Base-by-base conservation (phyloP, 139 green algal species). In the Chlamydomonas sp. region DNA sequence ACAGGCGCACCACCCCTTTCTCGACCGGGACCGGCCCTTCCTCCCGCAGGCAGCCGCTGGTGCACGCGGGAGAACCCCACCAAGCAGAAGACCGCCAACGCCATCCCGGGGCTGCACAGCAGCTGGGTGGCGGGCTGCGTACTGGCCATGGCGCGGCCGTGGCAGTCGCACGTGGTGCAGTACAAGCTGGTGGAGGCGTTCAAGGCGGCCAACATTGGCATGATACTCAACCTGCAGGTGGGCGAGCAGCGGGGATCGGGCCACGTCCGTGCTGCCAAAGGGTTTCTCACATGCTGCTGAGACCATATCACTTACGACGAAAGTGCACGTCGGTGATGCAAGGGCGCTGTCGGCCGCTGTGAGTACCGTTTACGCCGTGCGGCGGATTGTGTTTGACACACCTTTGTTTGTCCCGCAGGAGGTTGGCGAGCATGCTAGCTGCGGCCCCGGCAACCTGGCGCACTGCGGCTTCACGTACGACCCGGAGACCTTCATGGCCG, bases 191-290 rank as follows among this genome's bases (percentile, higher is more conserved):
- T 95, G 12, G 73, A 86, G 16, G 77, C 89, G 18, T 94, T 97
- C 63, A 59, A 88, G 67, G 18, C 90, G 64, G 71, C 75, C 4
- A 88, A 90, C 77, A 95, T 96, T 60, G 93, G 90, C 6, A 93
- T 95, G 87, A 91, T 97, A 14, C 77, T 97, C 64, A 97, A 97
- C 89, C 88, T 97, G 79, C 94, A 97, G 81, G 92, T 95, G 88
- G 15, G 80, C 31, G 31, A 49, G 31, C 31, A 49, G 31, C 31
- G 31, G 31, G 31, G 31, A 49, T 49, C 31, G 31, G 31, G 31
- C 31, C 31, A 49, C 31, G 31, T 49, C 31, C 31, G 31, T 0
- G 66, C 66, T 15, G 66, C 66, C 66, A 72, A 72, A 49, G 31
- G 31, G 31, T 49, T 49, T 49, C 31, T 49, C 31, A 49, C 31